Conservation (phyloP, 176 grass and related monocot genomes). For the Oropetium thomaeum region DNA sequence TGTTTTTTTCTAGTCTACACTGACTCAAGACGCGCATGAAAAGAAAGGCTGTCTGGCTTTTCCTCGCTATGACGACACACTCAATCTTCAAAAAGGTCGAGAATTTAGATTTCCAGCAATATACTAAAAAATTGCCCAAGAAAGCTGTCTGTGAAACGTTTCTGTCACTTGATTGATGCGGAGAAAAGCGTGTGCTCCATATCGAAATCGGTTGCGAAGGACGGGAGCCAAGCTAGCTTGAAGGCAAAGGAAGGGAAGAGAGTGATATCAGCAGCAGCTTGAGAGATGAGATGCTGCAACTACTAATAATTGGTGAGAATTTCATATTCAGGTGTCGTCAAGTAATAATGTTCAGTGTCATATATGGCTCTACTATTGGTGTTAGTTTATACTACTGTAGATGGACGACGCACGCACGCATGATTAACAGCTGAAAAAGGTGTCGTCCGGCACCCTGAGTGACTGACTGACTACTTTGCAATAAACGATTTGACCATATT, state of each 20-base stretch:
- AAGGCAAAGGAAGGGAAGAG: conserved; percentile 6
- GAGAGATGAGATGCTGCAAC: background rate
- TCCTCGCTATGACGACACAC: background rate
- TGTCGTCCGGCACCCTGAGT: background rate
- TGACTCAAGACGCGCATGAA: conserved; percentile 4
- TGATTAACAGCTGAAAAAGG: background rate
- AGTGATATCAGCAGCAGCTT: background rate
- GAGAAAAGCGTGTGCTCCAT: background rate
- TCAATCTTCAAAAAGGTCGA: background rate
- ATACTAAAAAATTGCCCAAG: background rate
- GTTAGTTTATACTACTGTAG: conserved; percentile 8
- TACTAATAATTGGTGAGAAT: background rate
- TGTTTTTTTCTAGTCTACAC: background rate
- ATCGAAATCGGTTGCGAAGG: conserved; percentile 1
- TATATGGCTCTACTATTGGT: too few relatives aligned
- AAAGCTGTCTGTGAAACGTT: background rate
- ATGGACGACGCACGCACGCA: background rate
- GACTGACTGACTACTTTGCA: background rate
- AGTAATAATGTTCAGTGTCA: too few relatives aligned
- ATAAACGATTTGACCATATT: conserved; percentile 7
- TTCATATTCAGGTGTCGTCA: background rate
- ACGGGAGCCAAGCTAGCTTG: background rate
- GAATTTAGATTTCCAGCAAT: background rate
- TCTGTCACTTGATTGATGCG: background rate
- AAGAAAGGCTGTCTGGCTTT: background rate